Base-by-base conservation (phyloP, 257 asterid species). In the Salvia miltiorrhiza region DNA sequence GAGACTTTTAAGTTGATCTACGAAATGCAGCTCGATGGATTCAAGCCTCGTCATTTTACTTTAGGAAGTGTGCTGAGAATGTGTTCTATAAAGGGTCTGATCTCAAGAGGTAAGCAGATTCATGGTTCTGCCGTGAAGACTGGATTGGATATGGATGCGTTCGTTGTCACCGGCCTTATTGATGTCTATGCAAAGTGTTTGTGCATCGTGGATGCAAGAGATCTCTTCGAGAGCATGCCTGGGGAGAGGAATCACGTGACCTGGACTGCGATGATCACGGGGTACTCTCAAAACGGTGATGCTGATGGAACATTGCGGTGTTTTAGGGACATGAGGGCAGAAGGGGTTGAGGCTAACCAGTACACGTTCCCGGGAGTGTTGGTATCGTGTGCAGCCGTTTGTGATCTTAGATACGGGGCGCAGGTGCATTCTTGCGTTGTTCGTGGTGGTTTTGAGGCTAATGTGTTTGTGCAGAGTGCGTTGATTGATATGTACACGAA, bases 231-330 rank as follows among this genome's bases (percentile, higher is more conserved):
- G 21, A 63, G 73, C 68, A 87, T 87, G 85, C 43, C 77, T 9
- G 21, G 58, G n/a, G 87, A 86, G 78, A 88, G 81, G 79, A 92
- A 88, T 53, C 97, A 92, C 28, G 98, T 93, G 41, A 87, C 97
- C 58, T 93, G 97, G 96, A 93, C 95, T 11, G 97, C 96, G 8
- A 85, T 88, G 92, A 74, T 93, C 32, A 87, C 80, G 26, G 97
- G 96, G 12, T 90, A 90, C 75, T 84, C 96, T 26, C 73, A 61
- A 19, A 90, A 86, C 32, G 89, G 93, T 0, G 79, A 88, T 64
- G 78, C 79, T 2, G 16, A 65, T 0, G 63, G 77, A 75, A 83
- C 89, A 9, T 79, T 87, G 17, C 77, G 43, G 74, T 88, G 96
- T 73, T 93, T 90, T 71, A 65, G 65, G 49, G 73, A 80, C 33